Evolutionary conservation across 306 rosid species (phyloP), one percentile per base, ranked within the genome.

Genomic region (Inga leiocalycina): DNA sequence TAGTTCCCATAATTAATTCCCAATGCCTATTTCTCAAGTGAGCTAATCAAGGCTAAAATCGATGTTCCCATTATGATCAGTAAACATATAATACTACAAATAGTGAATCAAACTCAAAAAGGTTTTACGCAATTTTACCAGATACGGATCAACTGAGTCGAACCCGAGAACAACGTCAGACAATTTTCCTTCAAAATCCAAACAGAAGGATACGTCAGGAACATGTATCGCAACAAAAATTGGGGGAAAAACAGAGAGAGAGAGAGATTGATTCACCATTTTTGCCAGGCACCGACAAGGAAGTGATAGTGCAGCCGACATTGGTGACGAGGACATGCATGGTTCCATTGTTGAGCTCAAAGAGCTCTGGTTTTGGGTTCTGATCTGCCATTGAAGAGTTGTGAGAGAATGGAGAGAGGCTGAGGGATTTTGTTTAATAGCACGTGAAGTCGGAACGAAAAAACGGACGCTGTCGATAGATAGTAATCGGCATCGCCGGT

Each of bases 151-250:
- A 37, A 94, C 79, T 44, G 93, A 84, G 81, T 94, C 98, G 80
- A 96, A 94, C 77, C 99, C 99, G 45, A 96, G 99, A 85, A 96
- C 99, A 78, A 96, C 92, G 82, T 96, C 99, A 46, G 89, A 93
- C 87, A 88, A 87, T 34, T 82, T 89, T 7, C 98, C 99, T 95
- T 77, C 80, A 84, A 83, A 80, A 46, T 46, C 30, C 54, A 77
- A 39, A 44, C 70, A 48, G 68, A 48, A 3, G 4, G 51, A 74
- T 57, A 49, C 45, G 71, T 82, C 75, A 85, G 24, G 78, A 61
- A 24, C 62, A 45, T 77, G 4, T 61, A 64, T 32, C 69, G 19
- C 30, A 48, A 52, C 12, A 8, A 76, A 15, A 0, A 82, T n/a
- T 14, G 32, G 19, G 2, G 17, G 17, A 24, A 22, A 76, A 22